Percentiles rank a stretch among this genome's conserved stretches.
phyloP scores from a whole-genome alignment of 345 rosid species.

The Balakata baccata region DNA sequence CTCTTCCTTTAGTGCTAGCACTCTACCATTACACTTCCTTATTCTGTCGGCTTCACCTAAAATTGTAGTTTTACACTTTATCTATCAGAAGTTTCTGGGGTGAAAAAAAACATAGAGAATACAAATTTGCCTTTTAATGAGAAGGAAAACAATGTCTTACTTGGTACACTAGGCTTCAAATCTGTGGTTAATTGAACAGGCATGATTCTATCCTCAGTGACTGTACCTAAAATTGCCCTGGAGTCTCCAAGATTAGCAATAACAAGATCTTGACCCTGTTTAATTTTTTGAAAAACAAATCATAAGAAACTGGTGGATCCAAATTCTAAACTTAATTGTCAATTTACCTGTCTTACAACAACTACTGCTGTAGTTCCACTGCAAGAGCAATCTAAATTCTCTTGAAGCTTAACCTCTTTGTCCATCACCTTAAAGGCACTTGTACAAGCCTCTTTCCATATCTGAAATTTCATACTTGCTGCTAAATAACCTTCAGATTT shows the following conservation, averaged over 20 bases:
- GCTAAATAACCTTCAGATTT: not conserved
- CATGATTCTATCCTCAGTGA: constrained; percentile 37
- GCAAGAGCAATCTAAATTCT: constrained; percentile 53
- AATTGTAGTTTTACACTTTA: not conserved
- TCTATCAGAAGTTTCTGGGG: not conserved
- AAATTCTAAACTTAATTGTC: no score
- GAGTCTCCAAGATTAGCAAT: constrained; percentile 92
- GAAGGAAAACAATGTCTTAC: constrained; percentile 38
- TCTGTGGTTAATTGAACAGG: constrained; percentile 70
- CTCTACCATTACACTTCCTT: constrained; percentile 67
- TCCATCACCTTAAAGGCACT: constrained; percentile 64
- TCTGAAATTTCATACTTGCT: constrained; percentile 20
- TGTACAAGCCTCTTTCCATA: constrained; percentile 47
- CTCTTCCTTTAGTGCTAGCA: constrained; percentile 61
- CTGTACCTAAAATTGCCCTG: constrained; percentile 67
- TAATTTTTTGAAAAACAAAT: not conserved
- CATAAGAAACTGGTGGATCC: not conserved
- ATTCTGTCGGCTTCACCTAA: constrained; percentile 82
- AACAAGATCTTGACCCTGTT: constrained; percentile 64
- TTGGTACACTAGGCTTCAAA: constrained; percentile 67
- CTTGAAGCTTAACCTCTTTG: constrained; percentile 60
- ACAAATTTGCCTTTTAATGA: not conserved
- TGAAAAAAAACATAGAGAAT: not conserved
- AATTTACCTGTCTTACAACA: constrained; percentile 54
- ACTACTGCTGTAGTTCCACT: constrained; percentile 85